Percentiles rank a stretch among this genome's conserved stretches.
Evolutionary conservation across 2,329 filamentous ascomycete genomes (phyloP).

Genomic region (Colletotrichum theobromicola): DNA sequence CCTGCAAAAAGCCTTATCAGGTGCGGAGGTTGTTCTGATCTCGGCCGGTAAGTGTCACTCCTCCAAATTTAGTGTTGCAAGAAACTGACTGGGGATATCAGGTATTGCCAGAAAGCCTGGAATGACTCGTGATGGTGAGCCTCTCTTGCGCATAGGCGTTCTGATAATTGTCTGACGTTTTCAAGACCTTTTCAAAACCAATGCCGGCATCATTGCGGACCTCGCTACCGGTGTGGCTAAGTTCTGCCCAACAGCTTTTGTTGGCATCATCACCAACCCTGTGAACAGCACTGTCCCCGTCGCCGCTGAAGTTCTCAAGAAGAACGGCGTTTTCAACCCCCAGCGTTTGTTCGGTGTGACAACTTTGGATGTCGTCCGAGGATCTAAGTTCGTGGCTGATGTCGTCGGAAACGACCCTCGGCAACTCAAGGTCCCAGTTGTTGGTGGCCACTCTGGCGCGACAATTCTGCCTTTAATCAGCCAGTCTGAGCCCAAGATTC

Average conservation of each 20-base stretch:
- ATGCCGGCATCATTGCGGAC: constrained; percentile 80
- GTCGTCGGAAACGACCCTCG: constrained; percentile 61
- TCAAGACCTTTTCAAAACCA: constrained; percentile 70
- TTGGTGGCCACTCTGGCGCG: constrained; percentile 79
- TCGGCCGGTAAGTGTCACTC: constrained; percentile 55
- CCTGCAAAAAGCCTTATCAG: constrained; percentile 68
- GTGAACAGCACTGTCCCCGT: constrained; percentile 85
- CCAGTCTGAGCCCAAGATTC: constrained; percentile 67
- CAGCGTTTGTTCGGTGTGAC: constrained; percentile 83
- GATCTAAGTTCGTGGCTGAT: constrained; percentile 74
- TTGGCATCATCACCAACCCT: constrained; percentile 81
- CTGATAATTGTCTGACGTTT: neutral
- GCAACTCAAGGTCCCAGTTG: constrained; percentile 74
- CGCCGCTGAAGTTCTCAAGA: constrained; percentile 78
- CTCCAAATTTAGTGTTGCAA: too few relatives aligned
- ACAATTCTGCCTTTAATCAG: constrained; percentile 80
- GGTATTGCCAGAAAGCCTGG: constrained; percentile 80
- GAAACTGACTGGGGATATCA: neutral
- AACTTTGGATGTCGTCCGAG: constrained; percentile 80
- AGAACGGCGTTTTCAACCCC: constrained; percentile 76
- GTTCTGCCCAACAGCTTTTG: constrained; percentile 72
- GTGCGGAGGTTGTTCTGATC: constrained; percentile 76
- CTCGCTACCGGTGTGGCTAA: constrained; percentile 76
- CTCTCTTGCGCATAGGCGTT: neutral
- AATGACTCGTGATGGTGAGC: constrained; percentile 71